Evolutionary conservation across 441 rosid species (phyloP).

Genomic region (Jatropha podagrica): DNA sequence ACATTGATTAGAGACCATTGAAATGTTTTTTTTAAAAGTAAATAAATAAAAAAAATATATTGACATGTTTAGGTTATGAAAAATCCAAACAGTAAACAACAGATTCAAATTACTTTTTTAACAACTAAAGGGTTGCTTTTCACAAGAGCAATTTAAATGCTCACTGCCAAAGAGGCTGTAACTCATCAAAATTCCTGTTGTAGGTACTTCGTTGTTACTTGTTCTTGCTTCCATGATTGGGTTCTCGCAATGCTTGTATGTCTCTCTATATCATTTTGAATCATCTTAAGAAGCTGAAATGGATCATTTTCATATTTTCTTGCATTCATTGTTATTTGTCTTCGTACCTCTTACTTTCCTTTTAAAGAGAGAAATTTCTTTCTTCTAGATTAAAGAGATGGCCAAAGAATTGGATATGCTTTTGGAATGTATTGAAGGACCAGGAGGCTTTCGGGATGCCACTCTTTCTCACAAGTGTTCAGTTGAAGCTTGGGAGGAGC

Average conservation of each 20-base stretch:
- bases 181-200: neutral
- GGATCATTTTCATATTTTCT: neutral
- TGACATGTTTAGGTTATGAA: neutral
- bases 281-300: neutral
- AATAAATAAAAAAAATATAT: no score
- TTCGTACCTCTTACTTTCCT: neutral
- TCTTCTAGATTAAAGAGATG: conserved; percentile 79
- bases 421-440: conserved; percentile 65
- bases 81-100: neutral
- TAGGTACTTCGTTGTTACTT: neutral
- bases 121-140: neutral
- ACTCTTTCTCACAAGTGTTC: conserved; percentile 55
- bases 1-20: neutral
- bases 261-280: neutral
- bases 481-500: conserved; percentile 71
- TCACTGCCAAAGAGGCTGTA: neutral
- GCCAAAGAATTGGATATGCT: conserved; percentile 72
- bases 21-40: neutral
- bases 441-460: conserved; percentile 83
- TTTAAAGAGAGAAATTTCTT: conserved; percentile 7
- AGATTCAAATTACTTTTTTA: neutral
- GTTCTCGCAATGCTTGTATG: neutral
- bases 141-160: neutral
- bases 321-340: conserved; percentile 4
- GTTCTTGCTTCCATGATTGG: neutral